A percentile compares a stretch with the other conserved stretches of the same genome.
Conservation (phyloP, 225 moss, liverwort and hornwort genomes). For the Physcomitrium patens region DNA sequence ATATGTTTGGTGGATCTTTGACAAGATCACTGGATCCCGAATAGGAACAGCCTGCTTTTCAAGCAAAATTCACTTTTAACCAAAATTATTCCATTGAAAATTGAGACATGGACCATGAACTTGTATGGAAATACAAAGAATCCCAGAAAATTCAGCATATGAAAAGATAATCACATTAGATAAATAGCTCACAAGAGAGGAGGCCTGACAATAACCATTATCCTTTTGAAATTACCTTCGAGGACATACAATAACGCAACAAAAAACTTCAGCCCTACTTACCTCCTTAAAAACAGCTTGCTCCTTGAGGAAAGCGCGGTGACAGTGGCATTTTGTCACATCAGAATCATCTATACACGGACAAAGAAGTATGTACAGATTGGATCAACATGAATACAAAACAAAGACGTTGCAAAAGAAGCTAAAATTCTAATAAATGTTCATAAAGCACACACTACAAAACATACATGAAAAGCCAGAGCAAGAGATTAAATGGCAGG, state of each 20-base stretch:
- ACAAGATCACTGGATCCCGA: slow-evolving; percentile 69
- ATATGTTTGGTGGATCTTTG: slow-evolving; percentile 98
- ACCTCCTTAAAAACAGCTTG: slow-evolving; percentile 95
- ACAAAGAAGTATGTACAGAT: slow-evolving; percentile 13
- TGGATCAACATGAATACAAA: neutral
- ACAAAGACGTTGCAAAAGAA: too few relatives aligned
- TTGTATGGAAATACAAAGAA: slow-evolving; percentile 1
- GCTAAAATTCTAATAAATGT: too few relatives aligned
- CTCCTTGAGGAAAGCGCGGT: slow-evolving; percentile 84
- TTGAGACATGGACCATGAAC: slow-evolving; percentile 12
- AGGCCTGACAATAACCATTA: neutral
- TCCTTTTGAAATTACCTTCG: slow-evolving; percentile 1
- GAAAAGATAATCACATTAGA: too few relatives aligned
- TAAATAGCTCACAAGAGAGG: neutral
- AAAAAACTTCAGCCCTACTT: slow-evolving; percentile 20
- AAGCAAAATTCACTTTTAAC: slow-evolving; percentile 28
- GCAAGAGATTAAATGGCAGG: slow-evolving; percentile 3
- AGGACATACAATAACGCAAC: slow-evolving; percentile 2
- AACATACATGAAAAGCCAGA: neutral
- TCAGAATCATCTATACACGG: slow-evolving; percentile 77
- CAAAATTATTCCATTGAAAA: slow-evolving; percentile 21
- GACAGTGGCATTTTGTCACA: slow-evolving; percentile 66
- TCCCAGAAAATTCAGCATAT: too few relatives aligned
- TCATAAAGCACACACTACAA: too few relatives aligned
- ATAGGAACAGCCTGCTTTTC: slow-evolving; percentile 91